Base-by-base conservation (phyloP, 805 yeast species). In the Metschnikowia baotianmanensis region DNA sequence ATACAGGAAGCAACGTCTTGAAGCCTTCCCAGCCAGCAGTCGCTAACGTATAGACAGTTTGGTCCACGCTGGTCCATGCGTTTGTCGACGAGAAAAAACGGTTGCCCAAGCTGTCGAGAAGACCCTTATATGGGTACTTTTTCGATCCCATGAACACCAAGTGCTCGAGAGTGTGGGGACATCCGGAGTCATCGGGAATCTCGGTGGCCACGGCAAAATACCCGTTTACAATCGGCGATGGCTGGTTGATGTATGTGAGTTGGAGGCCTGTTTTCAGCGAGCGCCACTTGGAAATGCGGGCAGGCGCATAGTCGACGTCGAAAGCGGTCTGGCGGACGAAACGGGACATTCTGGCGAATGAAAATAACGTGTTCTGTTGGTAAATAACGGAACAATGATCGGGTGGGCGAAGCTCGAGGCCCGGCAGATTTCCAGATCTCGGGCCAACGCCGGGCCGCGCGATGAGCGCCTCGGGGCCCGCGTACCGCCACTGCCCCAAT, bases 11-110 rank as follows among this genome's bases (percentile, higher is more conserved):
- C 21, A 93, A 65, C 46, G 81, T 74, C 35, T 77, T 78, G 64
- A 93, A 93, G 1, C 97, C 98, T 42, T 86, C 87, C 96, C 96
- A 90, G 8, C 98, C 98, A 1, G 98, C 98, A 27, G 95, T 81
- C 7, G 84, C 76, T 41, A 93, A 69, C 2, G 96, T 88, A 54
- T 93, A 93, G 2, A 89, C 96, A 0, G 99, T 93, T 58, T 87
- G 95, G 63, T 93, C 98, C 4, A 93, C 87, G 1, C 84, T 88
- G 0, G 99, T 93, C 96, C 96, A 90, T 0, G 99, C 99, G 57
- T 93, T 93, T 0, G 98, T 93, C 5, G 80, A 73, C 2, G 96
- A 84, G 62, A 83, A 85, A 47, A 88, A 82, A 42, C 86, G 65
- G 56, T 88, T 87, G 5, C 97, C 96, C 37, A 90, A 72, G 9